Base-by-base conservation (phyloP, 495 filamentous ascomycete species). In the Margaritispora aquatica region DNA sequence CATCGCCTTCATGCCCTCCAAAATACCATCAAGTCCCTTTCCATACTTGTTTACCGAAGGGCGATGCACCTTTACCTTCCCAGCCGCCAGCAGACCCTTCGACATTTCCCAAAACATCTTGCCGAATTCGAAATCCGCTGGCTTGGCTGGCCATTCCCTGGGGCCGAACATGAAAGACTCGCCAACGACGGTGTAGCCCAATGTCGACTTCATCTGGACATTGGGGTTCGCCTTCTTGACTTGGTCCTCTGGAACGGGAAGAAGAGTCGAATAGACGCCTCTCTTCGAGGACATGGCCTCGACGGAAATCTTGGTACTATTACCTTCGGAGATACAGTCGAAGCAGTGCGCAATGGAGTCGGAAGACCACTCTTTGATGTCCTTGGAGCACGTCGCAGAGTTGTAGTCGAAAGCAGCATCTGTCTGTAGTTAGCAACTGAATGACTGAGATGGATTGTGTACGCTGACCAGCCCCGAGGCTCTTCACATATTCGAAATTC, bases 331-430 rank as follows among this genome's bases (percentile, higher is more conserved):
- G 31, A 61, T 55, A 38, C 60, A 63, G 31, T 66, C 63, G 17
- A 66, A 51, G 17, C 49, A 52, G n/a, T 58, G 26, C 7, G 68
- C 66, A 19, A 80, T 66, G 2, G 67, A 68, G 63, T 76, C 69
- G 15, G 73, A 61, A 26, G 73, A 73, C 23, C 41, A 57, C 50
- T 63, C 62, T 57, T 71, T 71, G 55, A 76, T 75, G 48, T 73
- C 62, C 24, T 67, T 62, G 17, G 69, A 61, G 8, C 66, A 61
- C 0, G 63, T 71, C 2, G 63, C 20, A 48, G 62, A 69, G 8
- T 71, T 71, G 68, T 88, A 86, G 68, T 89, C 84, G 53, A 86
- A 81, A 1, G 76, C 80, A 17, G 73, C 59, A 26, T 60, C 73
- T 7, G 83, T 84, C 19, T 10, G 5, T 9, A 9, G 83, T 44